Evolutionary conservation across 352 stramenopile genomes (phyloP), one percentile per base, ranked within the genome.

Genomic region (Pythium dissotocum): DNA sequence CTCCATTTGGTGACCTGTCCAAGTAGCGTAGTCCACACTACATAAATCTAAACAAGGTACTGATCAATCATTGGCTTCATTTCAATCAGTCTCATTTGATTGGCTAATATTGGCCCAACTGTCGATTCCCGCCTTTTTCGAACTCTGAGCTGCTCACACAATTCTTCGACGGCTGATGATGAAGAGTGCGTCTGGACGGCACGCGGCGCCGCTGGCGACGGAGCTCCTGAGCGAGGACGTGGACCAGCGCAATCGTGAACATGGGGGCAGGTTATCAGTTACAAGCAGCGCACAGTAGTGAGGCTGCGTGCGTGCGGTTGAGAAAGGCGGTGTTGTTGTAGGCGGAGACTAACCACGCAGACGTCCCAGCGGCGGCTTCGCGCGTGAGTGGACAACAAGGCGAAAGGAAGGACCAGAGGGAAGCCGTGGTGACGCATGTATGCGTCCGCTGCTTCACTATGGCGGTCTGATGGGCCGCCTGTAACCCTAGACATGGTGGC

Each of bases 401-500:
- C 61, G 61, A 67, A 67, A 67, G 24, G 58, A 35, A 24, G 49
- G 38, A 42, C 18, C 13, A 30, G 36, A 32, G 21, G 18, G 55
- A 18, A 59, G 30, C 8, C 28, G 53, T 44, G 13, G 30, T 6
- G 35, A 21, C 13, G 33, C 5, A 33, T 46, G 59, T 18, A 42
- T n/a, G 42, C 44, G 56, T 63, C 53, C 54, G 53, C 32, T 65
- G 67, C 36, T 53, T 67, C 58, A 54, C 32, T 35, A 21, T 76
- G 78, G 75, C 49, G 60, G 77, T 73, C 76, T 78, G 73, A 81
- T 89, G 78, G 81, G 57, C 76, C 55, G 76, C 72, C 81, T 83
- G 67, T 85, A 89, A 89, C 81, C 81, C 81, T 89, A 89, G 73
- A 89, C 81, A 73, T 71, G 46, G 44, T 68, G 56, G 63, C 44